Evolutionary conservation across 208 protist species (phyloP).

Genomic region (Crithidia mellificae): DNA sequence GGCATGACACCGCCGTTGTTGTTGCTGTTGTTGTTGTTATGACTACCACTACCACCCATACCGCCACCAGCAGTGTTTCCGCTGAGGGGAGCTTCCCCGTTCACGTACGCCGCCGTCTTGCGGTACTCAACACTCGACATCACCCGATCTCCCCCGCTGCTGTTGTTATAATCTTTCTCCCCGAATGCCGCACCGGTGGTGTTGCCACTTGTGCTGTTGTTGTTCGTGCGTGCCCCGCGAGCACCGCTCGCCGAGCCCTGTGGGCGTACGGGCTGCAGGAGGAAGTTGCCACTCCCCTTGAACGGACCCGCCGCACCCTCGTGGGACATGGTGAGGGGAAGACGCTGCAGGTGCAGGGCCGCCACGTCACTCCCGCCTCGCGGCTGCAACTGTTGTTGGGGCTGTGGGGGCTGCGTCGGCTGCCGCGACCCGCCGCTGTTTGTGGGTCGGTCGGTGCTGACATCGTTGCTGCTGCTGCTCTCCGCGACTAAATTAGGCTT

Average conservation of each 20-base stretch:
- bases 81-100: background rate
- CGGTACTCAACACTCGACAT: slow-evolving; percentile 2
- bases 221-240: background rate
- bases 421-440: slow-evolving; percentile 12
- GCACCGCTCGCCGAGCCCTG: background rate
- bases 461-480: slow-evolving; percentile 27
- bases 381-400: slow-evolving; percentile 2
- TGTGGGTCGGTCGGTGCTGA: slow-evolving; percentile 17
- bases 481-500: slow-evolving; percentile 4
- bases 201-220: background rate
- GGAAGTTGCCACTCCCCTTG: slow-evolving; percentile 7
- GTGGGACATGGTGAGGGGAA: slow-evolving; percentile 10
- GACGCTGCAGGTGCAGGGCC: slow-evolving; percentile 5
- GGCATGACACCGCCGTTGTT: background rate
- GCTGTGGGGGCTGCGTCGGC: slow-evolving; percentile 7
- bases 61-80: too few relatives aligned
- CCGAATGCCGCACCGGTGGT: background rate
- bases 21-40: background rate
- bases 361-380: background rate
- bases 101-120: background rate
- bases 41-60: too few relatives aligned
- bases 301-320: background rate
- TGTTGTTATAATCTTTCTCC: background rate
- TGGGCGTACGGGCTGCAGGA: slow-evolving; percentile 5
- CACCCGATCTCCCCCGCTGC: slow-evolving; percentile 9